Evolutionary conservation across 306 rosid species (phyloP), one percentile per base, ranked within the genome.

Genomic region (Luffa acutangula): DNA sequence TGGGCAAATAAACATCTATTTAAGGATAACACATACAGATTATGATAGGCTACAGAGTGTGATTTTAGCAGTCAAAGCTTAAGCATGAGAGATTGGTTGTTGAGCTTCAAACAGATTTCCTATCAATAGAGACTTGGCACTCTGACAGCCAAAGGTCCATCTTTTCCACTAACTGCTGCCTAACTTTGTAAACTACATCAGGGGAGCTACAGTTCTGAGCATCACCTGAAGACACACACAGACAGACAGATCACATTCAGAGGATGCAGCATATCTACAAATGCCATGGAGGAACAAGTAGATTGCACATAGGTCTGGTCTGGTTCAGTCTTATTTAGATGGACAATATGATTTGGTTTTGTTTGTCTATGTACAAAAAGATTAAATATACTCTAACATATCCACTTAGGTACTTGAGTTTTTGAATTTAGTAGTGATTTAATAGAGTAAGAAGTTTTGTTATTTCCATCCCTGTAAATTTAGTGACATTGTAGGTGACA

Each of bases 101-200:
- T 42, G 21, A 53, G 11, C 69, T 63, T 86, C 82, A 91, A 39
- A 86, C 78, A 57, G 56, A 83, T 12, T 34, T 77, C 82, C 85
- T 71, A 52, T 82, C 81, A 1, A 67, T 6, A 74, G 78, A 3
- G 79, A 70, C 77, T 39, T 83, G 80, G 78, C 97, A 94, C 83
- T 89, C 80, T n/a, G 97, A 92, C 63, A 94, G 81, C 98, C 98
- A 94, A 78, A 94, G 67, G 81, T 94, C 96, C 54, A 94, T 86
- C 76, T 92, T 84, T 42, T 89, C 94, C 60, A 85, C 81, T 64
- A 94, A 86, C 85, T 94, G 87, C 80, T 89, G 94, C 91, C 98
- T 90, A 21, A 86, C 91, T 87, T 93, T 90, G 81, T 78, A 82
- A 62, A 94, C 97, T 58, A 94, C 93, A 49, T 87, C 98, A 2